These are phyloP conservation scores for Astrocystis sublimbata DNA, from an alignment of 495 filamentous ascomycete species.

Conservation along the genomic window DNA sequence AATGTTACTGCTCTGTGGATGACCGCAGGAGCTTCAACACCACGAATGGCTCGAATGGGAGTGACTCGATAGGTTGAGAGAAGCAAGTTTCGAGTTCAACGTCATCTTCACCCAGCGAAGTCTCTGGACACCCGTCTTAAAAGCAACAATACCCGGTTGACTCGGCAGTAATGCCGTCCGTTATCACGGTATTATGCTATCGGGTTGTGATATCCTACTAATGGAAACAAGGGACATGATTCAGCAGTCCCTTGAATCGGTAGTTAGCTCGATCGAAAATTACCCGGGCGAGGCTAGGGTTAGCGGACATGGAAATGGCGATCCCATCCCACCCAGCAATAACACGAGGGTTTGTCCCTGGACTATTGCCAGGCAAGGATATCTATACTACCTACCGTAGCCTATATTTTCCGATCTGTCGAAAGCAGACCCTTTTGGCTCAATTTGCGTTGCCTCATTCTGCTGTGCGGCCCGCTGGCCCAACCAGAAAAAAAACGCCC, in stretches of 20 bases:
- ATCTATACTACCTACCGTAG: slow-evolving; percentile 5
- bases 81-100: neutral
- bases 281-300: slow-evolving; percentile 10
- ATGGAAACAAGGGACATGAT: neutral
- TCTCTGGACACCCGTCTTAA: neutral
- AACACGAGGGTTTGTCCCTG: slow-evolving; percentile 3
- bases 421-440: slow-evolving; percentile 1
- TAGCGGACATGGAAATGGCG: neutral
- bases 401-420: slow-evolving; percentile 17
- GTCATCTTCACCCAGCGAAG: neutral
- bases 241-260: slow-evolving; percentile 3
- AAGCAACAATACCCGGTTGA: slow-evolving; percentile 5
- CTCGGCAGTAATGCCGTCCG: slow-evolving; percentile 7
- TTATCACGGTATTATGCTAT: too few species aligned
- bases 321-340: neutral
- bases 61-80: neutral
- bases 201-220: too few species aligned
- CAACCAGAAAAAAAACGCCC: neutral
- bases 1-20: neutral
- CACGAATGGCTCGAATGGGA: too few species aligned
- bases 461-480: slow-evolving; percentile 15
- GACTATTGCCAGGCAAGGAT: neutral
- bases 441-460: neutral
- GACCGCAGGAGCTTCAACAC: neutral
- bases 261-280: slow-evolving; percentile 18